A percentile compares a stretch with the other conserved stretches of the same genome.
These are phyloP conservation scores for Xylariaceae sp. DNA, from an alignment of 2,329 filamentous ascomycete species.

Conservation along the genomic window DNA sequence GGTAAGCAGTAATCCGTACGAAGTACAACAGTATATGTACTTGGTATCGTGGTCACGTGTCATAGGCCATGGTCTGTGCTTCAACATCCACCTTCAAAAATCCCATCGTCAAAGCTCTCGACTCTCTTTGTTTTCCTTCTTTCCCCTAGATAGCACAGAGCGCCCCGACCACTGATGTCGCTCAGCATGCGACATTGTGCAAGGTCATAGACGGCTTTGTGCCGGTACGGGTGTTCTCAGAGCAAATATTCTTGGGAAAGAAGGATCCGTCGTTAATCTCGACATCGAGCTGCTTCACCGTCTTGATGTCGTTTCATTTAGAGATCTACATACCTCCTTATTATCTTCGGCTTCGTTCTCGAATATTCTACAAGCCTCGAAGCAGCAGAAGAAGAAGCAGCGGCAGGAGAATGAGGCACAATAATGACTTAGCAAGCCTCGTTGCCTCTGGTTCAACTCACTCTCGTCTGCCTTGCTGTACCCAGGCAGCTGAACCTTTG, in stretches of 20 bases:
- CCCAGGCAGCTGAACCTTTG: neutral
- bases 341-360: too few species aligned
- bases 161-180: constrained; percentile 39
- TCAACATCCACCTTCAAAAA: constrained; percentile 8
- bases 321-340: constrained; percentile 41
- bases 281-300: constrained; percentile 35
- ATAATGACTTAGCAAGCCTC: too few species aligned
- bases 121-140: constrained; percentile 34
- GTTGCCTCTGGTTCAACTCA: too few species aligned
- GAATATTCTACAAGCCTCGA: neutral
- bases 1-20: too few species aligned
- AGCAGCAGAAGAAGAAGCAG: neutral
- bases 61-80: constrained; percentile 29
- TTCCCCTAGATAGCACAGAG: constrained; percentile 57
- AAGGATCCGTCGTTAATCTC: constrained; percentile 44
- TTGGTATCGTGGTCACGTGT: constrained; percentile 17
- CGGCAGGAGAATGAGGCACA: too few species aligned
- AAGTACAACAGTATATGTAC: neutral
- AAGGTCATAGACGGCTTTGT: constrained; percentile 31
- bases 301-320: constrained; percentile 43
- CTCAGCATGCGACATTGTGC: constrained; percentile 23
- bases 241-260: constrained; percentile 40
- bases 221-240: constrained; percentile 34
- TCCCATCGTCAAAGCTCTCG: neutral
- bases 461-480: too few species aligned